Evolutionary conservation across 1,284 basidiomycete species (phyloP).

Genomic region (Lignosus rhinocerotis): DNA sequence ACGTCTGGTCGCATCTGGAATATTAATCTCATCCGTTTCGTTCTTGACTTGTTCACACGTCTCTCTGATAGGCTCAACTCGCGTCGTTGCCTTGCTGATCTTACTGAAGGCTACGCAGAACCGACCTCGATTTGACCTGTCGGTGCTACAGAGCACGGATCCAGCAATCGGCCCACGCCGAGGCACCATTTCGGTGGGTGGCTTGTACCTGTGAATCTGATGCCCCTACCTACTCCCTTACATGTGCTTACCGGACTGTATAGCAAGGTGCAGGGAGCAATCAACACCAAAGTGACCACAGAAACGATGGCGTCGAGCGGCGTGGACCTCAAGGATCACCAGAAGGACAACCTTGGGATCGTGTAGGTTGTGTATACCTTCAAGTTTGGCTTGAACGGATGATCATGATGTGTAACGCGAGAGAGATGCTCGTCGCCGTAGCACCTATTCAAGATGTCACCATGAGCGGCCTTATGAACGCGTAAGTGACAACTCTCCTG

Average conservation of each 20-base stretch:
- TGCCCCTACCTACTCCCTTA: neutral
- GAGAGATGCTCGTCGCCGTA: too few species aligned
- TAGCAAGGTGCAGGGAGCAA: neutral
- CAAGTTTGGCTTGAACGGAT: neutral
- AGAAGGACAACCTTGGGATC: neutral
- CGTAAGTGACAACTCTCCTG: too few species aligned
- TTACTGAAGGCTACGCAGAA: slow-evolving; percentile 4
- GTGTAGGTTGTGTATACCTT: neutral
- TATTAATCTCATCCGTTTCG: too few species aligned
- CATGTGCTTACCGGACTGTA: neutral
- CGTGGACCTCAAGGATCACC: neutral
- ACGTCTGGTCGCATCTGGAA: neutral
- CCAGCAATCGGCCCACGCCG: neutral
- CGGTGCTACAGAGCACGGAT: neutral
- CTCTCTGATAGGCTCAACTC: slow-evolving; percentile 12
- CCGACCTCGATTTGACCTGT: slow-evolving; percentile 13
- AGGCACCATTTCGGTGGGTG: neutral
- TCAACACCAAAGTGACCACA: slow-evolving; percentile 13
- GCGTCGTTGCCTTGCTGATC: slow-evolving; percentile 9
- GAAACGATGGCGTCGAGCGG: slow-evolving; percentile 6
- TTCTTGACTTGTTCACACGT: neutral
- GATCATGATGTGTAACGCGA: too few species aligned
- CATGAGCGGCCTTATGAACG: too few species aligned
- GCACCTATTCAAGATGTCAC: too few species aligned
- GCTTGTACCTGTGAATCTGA: neutral